Evolutionary conservation across 2,329 filamentous ascomycete genomes (phyloP).

Genomic region (Sphaerulina vaccinii): DNA sequence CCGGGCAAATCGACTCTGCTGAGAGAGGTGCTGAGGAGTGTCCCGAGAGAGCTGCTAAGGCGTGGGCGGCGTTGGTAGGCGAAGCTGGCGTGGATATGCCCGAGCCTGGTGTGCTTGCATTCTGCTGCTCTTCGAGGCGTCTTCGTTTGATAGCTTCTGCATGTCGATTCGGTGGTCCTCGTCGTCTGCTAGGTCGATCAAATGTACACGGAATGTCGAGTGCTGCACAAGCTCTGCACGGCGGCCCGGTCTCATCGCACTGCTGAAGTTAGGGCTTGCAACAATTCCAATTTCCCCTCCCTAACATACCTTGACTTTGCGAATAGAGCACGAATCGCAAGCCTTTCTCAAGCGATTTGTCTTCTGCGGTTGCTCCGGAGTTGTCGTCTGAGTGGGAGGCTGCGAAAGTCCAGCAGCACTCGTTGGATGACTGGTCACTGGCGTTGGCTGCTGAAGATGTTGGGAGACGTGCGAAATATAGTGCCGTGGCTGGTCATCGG

Average conservation of each 20-base stretch:
- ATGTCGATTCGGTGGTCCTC: constrained; percentile 66
- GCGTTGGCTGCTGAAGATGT: constrained; percentile 30
- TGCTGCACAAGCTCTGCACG: constrained; percentile 63
- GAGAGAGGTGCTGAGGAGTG: constrained; percentile 49
- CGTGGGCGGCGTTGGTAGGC: constrained; percentile 54
- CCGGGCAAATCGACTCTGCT: constrained; percentile 69
- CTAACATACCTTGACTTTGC: constrained; percentile 40
- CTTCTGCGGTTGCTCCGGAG: constrained; percentile 34
- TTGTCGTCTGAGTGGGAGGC: constrained; percentile 24
- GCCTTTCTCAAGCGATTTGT: constrained; percentile 42
- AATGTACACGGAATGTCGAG: constrained; percentile 68
- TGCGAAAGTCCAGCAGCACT: constrained; percentile 26
- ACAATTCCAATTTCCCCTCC: neutral
- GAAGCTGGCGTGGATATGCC: constrained; percentile 49
- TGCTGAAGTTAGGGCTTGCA: constrained; percentile 31
- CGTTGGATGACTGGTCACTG: constrained; percentile 28
- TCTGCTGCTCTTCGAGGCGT: constrained; percentile 45
- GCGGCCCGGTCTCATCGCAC: constrained; percentile 66
- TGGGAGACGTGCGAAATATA: constrained; percentile 33
- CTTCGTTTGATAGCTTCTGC: constrained; percentile 66
- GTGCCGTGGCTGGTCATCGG: constrained; percentile 35
- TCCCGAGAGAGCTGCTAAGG: constrained; percentile 51
- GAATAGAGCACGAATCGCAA: constrained; percentile 42
- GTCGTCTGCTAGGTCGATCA: constrained; percentile 60
- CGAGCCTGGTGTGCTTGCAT: constrained; percentile 41